These are phyloP conservation scores for Botrytis fabae DNA, from an alignment of 2,329 filamentous ascomycete genomes.

Conservation along the genomic window DNA sequence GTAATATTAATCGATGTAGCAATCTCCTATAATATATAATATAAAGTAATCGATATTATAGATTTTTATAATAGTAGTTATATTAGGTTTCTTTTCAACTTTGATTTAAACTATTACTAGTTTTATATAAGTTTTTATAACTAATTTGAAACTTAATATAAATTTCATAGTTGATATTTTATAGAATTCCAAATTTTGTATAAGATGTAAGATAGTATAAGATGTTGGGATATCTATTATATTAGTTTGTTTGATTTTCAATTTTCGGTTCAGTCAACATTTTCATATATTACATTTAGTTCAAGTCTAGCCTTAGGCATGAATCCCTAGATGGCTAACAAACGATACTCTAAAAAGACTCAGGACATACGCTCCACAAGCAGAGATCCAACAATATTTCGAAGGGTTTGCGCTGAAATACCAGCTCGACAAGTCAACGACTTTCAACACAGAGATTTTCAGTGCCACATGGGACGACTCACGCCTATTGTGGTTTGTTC, in stretches of 20 bases:
- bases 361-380: neutral
- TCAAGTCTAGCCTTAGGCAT: neutral
- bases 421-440: slow-evolving; percentile 6
- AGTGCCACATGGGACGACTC: neutral
- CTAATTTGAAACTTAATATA: no score
- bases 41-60: no score
- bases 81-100: no score
- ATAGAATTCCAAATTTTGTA: no score
- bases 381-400: slow-evolving; percentile 15
- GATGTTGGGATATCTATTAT: neutral
- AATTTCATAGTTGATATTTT: no score
- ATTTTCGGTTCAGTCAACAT: slow-evolving; percentile 7
- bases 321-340: neutral
- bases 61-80: no score
- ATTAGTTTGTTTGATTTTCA: slow-evolving; percentile 6
- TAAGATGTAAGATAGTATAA: no score
- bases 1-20: no score
- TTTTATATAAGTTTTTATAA: no score
- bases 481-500: slow-evolving; percentile 6
- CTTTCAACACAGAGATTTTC: slow-evolving; percentile 11
- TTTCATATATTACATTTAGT: slow-evolving; percentile 1
- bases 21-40: no score
- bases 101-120: no score
- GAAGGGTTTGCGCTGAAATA: slow-evolving; percentile 7
- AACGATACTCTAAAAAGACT: slow-evolving; percentile 3